Conservation (phyloP, 192 early-diverging fungal genomes). For the Chytriomyces hyalinus region DNA sequence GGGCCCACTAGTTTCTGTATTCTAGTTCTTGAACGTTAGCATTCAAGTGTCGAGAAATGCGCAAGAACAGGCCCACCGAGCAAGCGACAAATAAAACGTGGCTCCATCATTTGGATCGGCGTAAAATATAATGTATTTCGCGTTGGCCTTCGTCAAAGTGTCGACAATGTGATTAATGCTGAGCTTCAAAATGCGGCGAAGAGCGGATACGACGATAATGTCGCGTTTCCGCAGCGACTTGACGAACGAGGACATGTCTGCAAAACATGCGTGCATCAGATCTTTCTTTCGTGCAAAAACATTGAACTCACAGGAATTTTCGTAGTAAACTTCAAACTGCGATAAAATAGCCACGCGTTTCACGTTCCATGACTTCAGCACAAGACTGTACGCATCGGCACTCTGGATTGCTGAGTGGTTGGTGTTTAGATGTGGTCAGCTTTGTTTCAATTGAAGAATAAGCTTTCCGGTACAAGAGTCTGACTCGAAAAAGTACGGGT, state of each 20-base stretch:
- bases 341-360: background rate
- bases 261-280: no score
- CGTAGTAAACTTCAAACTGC: background rate
- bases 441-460: background rate
- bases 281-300: background rate
- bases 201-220: no score
- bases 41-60: no score
- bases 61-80: background rate
- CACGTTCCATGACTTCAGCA: background rate
- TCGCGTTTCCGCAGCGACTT: no score
- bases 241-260: no score
- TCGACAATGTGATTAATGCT: background rate
- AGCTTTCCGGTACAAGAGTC: background rate
- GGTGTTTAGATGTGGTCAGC: background rate
- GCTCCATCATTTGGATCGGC: background rate
- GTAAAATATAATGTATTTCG: background rate
- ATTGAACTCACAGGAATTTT: background rate
- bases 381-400: background rate
- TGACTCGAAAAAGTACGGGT: conserved; percentile 4
- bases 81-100: background rate
- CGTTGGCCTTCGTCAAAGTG: background rate
- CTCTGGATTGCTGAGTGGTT: background rate
- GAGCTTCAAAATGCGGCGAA: background rate
- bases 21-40: background rate
- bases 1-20: background rate